Evolutionary conservation across 2,329 filamentous ascomycete species (phyloP).

Genomic region (Albifimbria verrucaria): DNA sequence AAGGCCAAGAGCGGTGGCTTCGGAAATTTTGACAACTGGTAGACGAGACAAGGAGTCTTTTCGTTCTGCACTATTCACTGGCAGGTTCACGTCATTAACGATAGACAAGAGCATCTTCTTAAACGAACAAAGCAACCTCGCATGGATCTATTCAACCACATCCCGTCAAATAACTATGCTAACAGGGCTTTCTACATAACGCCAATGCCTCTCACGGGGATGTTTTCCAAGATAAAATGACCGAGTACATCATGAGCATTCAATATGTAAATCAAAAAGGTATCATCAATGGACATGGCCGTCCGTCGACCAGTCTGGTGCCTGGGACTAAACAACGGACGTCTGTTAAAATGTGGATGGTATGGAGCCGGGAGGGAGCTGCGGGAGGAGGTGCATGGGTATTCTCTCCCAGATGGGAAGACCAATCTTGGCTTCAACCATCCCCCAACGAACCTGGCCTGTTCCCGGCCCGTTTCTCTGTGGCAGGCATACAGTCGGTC

Average conservation of each 20-base stretch:
- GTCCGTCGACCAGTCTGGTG: no score
- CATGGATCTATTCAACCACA: background rate
- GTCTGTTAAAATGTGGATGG: slow-evolving; percentile 14
- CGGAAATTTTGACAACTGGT: slow-evolving; percentile 95
- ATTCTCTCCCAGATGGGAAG: slow-evolving; percentile 21
- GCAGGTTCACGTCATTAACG: no score
- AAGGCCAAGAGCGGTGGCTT: slow-evolving; percentile 78
- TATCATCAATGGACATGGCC: background rate
- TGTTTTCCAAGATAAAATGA: background rate
- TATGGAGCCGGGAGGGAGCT: slow-evolving; percentile 17
- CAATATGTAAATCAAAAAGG: background rate
- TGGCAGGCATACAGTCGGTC: slow-evolving; percentile 42
- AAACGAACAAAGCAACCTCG: no score
- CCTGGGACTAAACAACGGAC: no score
- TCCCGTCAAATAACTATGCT: background rate
- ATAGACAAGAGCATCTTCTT: no score
- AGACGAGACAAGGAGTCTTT: background rate
- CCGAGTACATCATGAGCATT: background rate
- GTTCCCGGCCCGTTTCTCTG: slow-evolving; percentile 41
- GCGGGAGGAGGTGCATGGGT: slow-evolving; percentile 22
- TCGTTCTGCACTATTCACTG: no score
- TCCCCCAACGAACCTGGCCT: slow-evolving; percentile 40
- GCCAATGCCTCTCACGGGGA: background rate
- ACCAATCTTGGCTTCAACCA: slow-evolving; percentile 36
- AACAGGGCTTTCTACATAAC: background rate